Percentiles rank a stretch among this genome's conserved stretches.
Conservation (phyloP, 768 basidiomycete species). For the Naematelia aurantialba region DNA sequence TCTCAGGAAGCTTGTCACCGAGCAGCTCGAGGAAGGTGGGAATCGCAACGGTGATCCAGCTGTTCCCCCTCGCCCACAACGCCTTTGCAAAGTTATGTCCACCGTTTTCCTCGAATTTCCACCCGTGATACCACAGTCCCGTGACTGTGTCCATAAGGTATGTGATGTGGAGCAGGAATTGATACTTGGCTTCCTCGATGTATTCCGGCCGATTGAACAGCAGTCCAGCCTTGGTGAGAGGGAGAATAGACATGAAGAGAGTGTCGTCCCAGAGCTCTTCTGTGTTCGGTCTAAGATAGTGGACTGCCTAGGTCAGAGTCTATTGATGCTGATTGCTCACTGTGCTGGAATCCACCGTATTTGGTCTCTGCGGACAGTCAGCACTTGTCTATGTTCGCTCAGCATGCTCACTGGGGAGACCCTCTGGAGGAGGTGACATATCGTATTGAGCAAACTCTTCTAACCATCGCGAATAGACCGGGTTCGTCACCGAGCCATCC, state of each 20-base stretch:
- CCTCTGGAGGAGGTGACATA: no score
- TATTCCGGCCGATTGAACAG: slow-evolving; percentile 57
- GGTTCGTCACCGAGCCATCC: no score
- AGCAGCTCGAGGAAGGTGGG: slow-evolving; percentile 32
- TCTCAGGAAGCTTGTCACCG: no score
- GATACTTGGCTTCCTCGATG: slow-evolving; percentile 59
- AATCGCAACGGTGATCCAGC: slow-evolving; percentile 50
- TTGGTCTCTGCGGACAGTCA: no score
- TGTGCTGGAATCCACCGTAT: no score
- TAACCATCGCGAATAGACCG: no score
- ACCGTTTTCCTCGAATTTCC: slow-evolving; percentile 30
- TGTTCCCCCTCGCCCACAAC: slow-evolving; percentile 59
- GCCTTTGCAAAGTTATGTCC: slow-evolving; percentile 52
- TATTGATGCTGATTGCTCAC: no score
- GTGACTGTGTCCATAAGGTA: slow-evolving; percentile 40
- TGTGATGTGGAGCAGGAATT: slow-evolving; percentile 54
- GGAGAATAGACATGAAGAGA: slow-evolving; percentile 59
- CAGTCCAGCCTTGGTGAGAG: slow-evolving; percentile 59
- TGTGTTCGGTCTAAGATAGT: no score
- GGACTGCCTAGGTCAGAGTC: no score
- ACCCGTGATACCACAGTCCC: slow-evolving; percentile 48
- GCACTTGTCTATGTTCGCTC: no score
- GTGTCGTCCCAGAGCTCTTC: slow-evolving; percentile 63
- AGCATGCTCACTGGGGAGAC: no score
- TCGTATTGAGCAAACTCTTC: no score